These are phyloP conservation scores for Spirogloea muscicola DNA, from an alignment of 139 green algal genomes.

Conservation along the genomic window DNA sequence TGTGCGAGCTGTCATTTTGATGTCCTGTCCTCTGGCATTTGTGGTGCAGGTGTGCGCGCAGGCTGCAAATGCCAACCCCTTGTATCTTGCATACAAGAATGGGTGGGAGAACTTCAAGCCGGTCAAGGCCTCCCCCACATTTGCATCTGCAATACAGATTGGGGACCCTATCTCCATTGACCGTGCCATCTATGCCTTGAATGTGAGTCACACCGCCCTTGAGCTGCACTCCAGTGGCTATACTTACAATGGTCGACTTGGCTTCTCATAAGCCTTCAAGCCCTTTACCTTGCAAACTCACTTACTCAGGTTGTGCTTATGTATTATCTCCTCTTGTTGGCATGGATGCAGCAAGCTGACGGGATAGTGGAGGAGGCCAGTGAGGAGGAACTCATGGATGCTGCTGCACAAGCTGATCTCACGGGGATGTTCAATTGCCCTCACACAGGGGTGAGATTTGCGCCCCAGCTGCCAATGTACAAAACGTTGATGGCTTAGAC, in stretches of 20 bases:
- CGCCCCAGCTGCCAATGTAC: too few species aligned
- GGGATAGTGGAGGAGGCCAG: constrained; percentile 97
- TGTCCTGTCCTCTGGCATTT: too few species aligned
- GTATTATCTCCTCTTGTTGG: too few species aligned
- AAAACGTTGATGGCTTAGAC: too few species aligned
- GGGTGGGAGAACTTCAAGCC: constrained; percentile 74
- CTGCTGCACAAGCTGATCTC: constrained; percentile 86
- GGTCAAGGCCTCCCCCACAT: constrained; percentile 91
- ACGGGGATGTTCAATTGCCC: constrained; percentile 97
- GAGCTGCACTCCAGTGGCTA: too few species aligned
- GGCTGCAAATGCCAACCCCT: constrained; percentile 93
- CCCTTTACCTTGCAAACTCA: too few species aligned
- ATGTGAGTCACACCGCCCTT: constrained; percentile 50
- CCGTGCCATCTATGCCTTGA: constrained; percentile 89
- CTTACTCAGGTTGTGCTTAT: too few species aligned
- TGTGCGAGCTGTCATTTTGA: too few species aligned
- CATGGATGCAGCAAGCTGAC: constrained; percentile 57
- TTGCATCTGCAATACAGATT: constrained; percentile 97
- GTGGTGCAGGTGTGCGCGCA: constrained; percentile 53
- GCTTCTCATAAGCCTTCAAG: too few species aligned
- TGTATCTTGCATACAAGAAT: constrained; percentile 90
- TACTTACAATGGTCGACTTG: too few species aligned
- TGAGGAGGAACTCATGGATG: constrained; percentile 99
- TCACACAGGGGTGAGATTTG: constrained; percentile 68
- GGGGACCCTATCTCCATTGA: constrained; percentile 97